A percentile compares a stretch with the other conserved stretches of the same genome.
phyloP scores from a whole-genome alignment of 106 monocot genomes.

The Platanthera zijinensis region DNA sequence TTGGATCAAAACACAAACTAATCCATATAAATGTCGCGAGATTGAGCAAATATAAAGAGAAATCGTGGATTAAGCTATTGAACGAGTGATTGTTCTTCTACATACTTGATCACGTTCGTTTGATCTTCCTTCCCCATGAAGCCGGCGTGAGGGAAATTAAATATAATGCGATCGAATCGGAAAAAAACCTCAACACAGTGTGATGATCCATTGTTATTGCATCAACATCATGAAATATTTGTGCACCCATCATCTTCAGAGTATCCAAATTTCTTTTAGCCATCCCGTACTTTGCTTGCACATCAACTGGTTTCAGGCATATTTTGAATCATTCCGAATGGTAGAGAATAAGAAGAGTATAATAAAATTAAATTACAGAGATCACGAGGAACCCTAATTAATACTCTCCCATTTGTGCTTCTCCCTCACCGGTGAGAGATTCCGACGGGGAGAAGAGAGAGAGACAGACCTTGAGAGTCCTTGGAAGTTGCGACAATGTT shows the following conservation, averaged over 20 bases:
- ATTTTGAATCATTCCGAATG: too few species aligned
- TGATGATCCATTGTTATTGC: conserved; percentile 34
- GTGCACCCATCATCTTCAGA: conserved; percentile 34
- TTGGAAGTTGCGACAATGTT: conserved; percentile 36
- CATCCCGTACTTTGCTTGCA: conserved; percentile 29
- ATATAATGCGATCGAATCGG: conserved; percentile 52
- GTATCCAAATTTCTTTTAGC: conserved; percentile 31
- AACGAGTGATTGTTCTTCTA: neutral
- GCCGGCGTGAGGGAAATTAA: conserved; percentile 66
- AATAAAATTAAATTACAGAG: too few species aligned
- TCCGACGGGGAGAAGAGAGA: too few species aligned
- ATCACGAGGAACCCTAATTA: too few species aligned
- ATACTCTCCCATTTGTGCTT: too few species aligned
- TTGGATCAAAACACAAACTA: neutral
- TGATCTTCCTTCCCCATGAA: conserved; percentile 29
- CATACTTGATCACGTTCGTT: conserved; percentile 17
- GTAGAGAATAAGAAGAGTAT: too few species aligned
- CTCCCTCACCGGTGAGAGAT: too few species aligned
- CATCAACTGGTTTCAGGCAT: conserved; percentile 1
- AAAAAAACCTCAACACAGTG: conserved; percentile 19
- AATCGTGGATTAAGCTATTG: too few species aligned
- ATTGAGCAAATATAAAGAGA: too few species aligned
- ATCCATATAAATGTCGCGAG: neutral
- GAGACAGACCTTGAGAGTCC: neutral
- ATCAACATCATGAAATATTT: conserved; percentile 40